Evolutionary conservation across 2,329 filamentous ascomycete species (phyloP), one percentile per base, ranked within the genome.

Genomic region (Parastagonospora nodorum): DNA sequence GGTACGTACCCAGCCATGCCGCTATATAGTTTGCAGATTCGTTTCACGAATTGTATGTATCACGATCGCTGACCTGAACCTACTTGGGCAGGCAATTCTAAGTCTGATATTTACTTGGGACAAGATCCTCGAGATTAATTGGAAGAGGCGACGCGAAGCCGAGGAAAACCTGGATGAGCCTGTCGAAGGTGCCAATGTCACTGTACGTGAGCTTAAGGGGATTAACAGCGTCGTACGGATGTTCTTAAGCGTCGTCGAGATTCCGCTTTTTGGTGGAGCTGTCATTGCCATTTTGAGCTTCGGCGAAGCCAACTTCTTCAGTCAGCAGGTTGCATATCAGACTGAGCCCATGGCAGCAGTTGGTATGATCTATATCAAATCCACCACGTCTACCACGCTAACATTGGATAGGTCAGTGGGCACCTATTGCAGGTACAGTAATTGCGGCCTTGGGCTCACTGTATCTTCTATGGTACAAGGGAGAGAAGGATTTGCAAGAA

Each of bases 261-360:
- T 86, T 3, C 83, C 83, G 0, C 58, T 88, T 0, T 87, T 88
- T 48, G 79, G 77, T 1, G 82, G 77, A 5, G 83, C 82, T 1
- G 81, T 87, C 0, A 50, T 87, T 1, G 79, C 82, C 1, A 82
- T 88, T 5, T 72, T 88, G 3, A 74, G 85, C 4, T 68, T 85
- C 0, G 86, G 86, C 0, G 86, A 88, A 68, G 75, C 77, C 29
- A 88, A 89, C 57, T 84, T 88, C 56, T 88, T 79, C 58, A 87
- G 82, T 41, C 15, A 47, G 0, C 82, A 81, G 48, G 75, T 88
- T 3, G 59, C 55, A 0, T 86, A 82, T 51, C 78, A 86, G 53
- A 87, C 83, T 0, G 86, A 89, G 53, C 84, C 84, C 0, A 82
- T 88, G 45, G 75, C 75, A 5, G 85, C 81, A 53, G 77, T 88